Evolutionary conservation across 768 basidiomycete genomes (phyloP).

Genomic region (Saitozyma podzolica): DNA sequence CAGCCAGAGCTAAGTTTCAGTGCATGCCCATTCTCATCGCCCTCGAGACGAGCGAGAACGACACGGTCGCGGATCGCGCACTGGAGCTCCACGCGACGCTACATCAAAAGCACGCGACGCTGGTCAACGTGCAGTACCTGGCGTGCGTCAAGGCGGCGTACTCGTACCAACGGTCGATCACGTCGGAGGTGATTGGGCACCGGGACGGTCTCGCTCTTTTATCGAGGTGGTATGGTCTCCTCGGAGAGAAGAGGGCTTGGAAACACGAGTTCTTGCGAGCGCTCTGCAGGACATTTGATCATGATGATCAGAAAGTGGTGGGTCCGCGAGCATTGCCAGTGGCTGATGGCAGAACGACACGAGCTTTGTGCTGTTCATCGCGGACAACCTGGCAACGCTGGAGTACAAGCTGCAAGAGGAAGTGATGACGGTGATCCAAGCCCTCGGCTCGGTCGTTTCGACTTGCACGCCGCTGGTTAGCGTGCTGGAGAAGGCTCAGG

Average conservation of each 20-base stretch:
- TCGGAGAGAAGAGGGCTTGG: conserved; percentile 83
- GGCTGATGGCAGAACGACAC: conserved; percentile 56
- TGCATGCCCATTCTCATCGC: conserved; percentile 90
- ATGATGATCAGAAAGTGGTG: conserved; percentile 54
- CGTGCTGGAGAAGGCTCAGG: conserved; percentile 76
- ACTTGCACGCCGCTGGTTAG: conserved; percentile 71
- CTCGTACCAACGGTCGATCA: conserved; percentile 68
- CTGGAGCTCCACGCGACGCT: conserved; percentile 75
- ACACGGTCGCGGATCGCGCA: conserved; percentile 68
- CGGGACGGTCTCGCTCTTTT: conserved; percentile 71
- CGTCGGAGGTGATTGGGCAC: conserved; percentile 51
- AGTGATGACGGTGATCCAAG: conserved; percentile 77
- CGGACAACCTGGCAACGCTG: conserved; percentile 86
- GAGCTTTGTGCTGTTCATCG: conserved; percentile 85
- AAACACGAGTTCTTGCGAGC: conserved; percentile 85
- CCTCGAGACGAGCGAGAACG: conserved; percentile 77
- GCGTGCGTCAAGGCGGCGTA: conserved; percentile 79
- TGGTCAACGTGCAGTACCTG: conserved; percentile 81
- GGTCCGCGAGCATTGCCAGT: background rate
- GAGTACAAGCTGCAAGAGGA: conserved; percentile 97
- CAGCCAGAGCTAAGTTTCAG: conserved; percentile 53
- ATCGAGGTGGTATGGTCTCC: conserved; percentile 84
- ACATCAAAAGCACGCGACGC: conserved; percentile 82
- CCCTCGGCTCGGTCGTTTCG: conserved; percentile 42
- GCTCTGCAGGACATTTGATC: conserved; percentile 75